Evolutionary conservation across 768 basidiomycete species (phyloP).

Genomic region (Tricholoma matsutake): DNA sequence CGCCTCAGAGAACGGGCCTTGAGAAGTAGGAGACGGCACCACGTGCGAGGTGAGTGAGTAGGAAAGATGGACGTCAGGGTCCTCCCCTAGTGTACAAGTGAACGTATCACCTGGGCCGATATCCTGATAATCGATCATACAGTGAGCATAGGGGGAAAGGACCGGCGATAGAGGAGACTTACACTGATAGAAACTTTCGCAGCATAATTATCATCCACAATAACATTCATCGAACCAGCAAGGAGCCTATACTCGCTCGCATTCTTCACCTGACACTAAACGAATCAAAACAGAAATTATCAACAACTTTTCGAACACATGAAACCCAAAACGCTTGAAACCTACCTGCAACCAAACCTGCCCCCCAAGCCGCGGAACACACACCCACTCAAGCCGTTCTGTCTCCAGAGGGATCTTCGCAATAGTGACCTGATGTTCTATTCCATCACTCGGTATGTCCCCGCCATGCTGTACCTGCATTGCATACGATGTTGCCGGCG

Average conservation of each 20-base stretch:
- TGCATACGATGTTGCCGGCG: conserved; percentile 48
- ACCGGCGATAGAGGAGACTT: conserved; percentile 11
- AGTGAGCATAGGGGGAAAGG: not conserved
- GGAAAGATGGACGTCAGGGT: conserved; percentile 39
- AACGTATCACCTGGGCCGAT: conserved; percentile 50
- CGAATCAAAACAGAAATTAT: not conserved
- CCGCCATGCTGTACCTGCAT: conserved; percentile 37
- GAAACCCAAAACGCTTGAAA: conserved; percentile 2
- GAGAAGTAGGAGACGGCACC: conserved; percentile 21
- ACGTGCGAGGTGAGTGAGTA: conserved; percentile 41
- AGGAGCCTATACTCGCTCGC: conserved; percentile 56
- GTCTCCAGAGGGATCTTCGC: conserved; percentile 47
- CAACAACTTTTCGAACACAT: not conserved
- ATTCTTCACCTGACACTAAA: conserved; percentile 51
- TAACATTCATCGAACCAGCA: conserved; percentile 50
- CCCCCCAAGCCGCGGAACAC: conserved; percentile 47
- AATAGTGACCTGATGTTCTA: conserved; percentile 52
- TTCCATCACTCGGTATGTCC: conserved; percentile 52
- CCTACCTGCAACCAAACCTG: conserved; percentile 49
- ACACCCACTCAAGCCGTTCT: conserved; percentile 39
- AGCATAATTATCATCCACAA: conserved; percentile 55
- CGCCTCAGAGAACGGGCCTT: conserved; percentile 43
- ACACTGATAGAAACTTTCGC: conserved; percentile 49
- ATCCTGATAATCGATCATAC: conserved; percentile 28
- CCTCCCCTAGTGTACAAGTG: conserved; percentile 51